Base-by-base conservation (phyloP, 345 rosid species). In the Pistacia atlantica region DNA sequence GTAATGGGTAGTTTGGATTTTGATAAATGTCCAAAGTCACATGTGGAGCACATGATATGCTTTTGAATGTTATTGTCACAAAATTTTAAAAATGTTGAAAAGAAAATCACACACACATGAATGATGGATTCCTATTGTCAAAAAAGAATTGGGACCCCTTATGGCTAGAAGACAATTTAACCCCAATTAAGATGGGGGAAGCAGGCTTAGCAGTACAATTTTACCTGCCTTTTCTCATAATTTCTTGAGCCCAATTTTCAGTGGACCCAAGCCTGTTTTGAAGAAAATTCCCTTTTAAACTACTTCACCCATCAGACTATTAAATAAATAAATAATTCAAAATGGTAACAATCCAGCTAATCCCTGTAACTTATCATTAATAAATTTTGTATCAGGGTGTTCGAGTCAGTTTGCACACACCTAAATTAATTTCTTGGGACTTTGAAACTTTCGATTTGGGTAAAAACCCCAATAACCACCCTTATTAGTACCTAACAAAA, bases 41-140 rank as follows among this genome's bases (percentile, higher is more conserved):
- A 65, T 81, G 78, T 58, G 25, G 66, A 76, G 80, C 84, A 81
- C 83, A 68, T 76, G 84, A 74, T 48, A 67, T 81, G 78, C 78
- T 77, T 25, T 25, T 77, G 68, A 80, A 63, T 78, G 73, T 48
- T 45, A 69, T 59, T 76, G 71, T 18, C 73, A 51, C 49, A 3
- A 25, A 33, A 31, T 31, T 72, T 58, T 55, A 67, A 71, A 60
- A 52, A 69, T 60, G 54, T n/a, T 25, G 71, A 25, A 22, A 64
- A 54, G 58, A 31, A 42, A 33, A 38, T 35, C 51, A 7, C 10
- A 16, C 48, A 72, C 72, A 31, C 2, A 31, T 31, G 33, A 31
- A 31, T 31, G 33, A 69, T 72, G 38, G 72, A 28, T 31, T 55
- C 55, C 1, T 16, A 49, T 49, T 49, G 54, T 49, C 54, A 49